Conservation (phyloP, 2,329 filamentous ascomycete species). For the Elsinoe arachidis region DNA sequence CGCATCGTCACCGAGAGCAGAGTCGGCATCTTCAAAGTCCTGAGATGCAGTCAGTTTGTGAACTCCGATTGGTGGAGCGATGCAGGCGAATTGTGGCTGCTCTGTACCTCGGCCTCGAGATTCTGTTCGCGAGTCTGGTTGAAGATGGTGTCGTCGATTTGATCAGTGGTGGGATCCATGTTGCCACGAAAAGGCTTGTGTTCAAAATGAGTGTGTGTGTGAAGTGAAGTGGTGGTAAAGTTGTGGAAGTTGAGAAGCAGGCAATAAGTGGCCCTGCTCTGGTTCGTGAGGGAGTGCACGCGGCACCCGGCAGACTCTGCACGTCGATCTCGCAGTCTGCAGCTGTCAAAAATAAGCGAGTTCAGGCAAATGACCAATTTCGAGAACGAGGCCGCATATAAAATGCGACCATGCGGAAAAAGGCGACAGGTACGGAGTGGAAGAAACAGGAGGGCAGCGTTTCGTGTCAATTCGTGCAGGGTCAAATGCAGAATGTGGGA, state of each 20-base stretch:
- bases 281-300: conserved; percentile 2
- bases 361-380: neutral
- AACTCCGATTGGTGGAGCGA: neutral
- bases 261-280: neutral
- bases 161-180: conserved; percentile 13
- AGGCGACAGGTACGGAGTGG: neutral
- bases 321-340: neutral
- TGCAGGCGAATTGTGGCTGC: conserved; percentile 5
- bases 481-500: neutral
- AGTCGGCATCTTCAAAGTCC: conserved; percentile 26
- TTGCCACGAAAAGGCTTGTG: neutral
- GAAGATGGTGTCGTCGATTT: conserved; percentile 12
- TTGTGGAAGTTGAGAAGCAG: neutral
- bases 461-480: neutral
- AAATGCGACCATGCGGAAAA: neutral
- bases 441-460: neutral
- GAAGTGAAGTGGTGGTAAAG: neutral
- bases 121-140: conserved; percentile 27
- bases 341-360: conserved; percentile 5
- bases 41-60: conserved; percentile 5
- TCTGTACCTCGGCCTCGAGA: conserved; percentile 29
- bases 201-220: neutral
- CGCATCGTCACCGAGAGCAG: conserved; percentile 29
- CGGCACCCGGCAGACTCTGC: conserved; percentile 5
- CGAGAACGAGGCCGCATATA: neutral